Base-by-base conservation (phyloP, 331 rosid genomes). In the Spiraea crenata region DNA sequence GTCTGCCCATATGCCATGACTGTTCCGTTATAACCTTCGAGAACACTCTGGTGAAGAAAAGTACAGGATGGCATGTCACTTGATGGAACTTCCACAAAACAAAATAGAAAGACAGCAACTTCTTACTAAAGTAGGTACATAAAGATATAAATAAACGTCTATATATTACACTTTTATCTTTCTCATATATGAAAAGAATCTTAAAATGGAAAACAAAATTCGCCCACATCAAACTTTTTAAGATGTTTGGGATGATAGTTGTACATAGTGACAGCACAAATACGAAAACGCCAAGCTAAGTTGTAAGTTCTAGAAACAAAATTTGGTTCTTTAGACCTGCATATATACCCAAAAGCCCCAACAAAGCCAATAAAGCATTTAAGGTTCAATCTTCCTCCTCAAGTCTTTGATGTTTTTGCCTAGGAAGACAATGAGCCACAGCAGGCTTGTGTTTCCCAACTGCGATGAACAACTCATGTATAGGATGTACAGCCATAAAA, bases 1-100 rank as follows among this genome's bases (percentile, higher is more conserved):
- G 99, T 95, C 81, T 95, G 99, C 47, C 99, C 99, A 80, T 95
- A 95, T 12, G 99, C 99, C 99, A 95, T 95, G 63, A 91, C 78
- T 54, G 96, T 95, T 80, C 99, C 99, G 77, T 95, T 95, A 85
- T 91, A 95, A 71, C 99, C 99, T 60, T 89, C 96, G 75, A 95
- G 76, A 17, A 91, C 98, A 76, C 99, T 91, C 98, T 91, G 84
- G 79, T 71, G 68, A 80, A 63, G 79, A 49, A 74, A 45, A 80
- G 45, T 66, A 76, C 67, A 79, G 58, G 67, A 71, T 72, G 72
- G 70, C 65, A 54, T 6, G 59, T 66, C 65, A 73, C 60, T 54
- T 61, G 68, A 74, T 80, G 25, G 58, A 61, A 83, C 55, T 77
- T 70, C 77, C 40, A 67, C 62, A 11, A 50, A 66, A 49, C 40